These are phyloP conservation scores for Yamadazyma triangularis DNA, from an alignment of 1,139 yeast genomes.

Conservation along the genomic window DNA sequence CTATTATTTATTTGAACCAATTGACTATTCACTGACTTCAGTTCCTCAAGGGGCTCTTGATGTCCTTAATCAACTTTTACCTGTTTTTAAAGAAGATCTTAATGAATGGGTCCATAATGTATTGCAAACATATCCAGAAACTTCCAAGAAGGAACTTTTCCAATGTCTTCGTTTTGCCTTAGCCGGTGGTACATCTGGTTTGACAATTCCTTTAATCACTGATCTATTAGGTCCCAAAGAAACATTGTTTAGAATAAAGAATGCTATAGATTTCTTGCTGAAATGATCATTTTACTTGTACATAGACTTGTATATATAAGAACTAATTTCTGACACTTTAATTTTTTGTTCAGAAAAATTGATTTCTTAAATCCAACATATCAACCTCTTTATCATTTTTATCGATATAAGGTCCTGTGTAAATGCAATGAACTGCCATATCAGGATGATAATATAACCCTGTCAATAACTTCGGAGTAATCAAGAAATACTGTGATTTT, in stretches of 20 bases:
- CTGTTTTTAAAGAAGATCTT: constrained; percentile 10
- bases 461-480: constrained; percentile 87
- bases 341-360: constrained; percentile 1
- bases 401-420: constrained; percentile 53
- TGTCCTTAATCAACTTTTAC: constrained; percentile 5
- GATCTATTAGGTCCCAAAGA: constrained; percentile 52
- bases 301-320: constrained; percentile 1
- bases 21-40: constrained; percentile 4
- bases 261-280: neutral
- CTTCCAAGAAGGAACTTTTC: constrained; percentile 46
- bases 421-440: constrained; percentile 87
- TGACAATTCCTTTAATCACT: constrained; percentile 58
- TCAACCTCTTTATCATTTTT: constrained; percentile 14
- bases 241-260: constrained; percentile 30
- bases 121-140: constrained; percentile 8
- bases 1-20: constrained; percentile 42
- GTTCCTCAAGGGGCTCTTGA: constrained; percentile 6
- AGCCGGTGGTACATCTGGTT: constrained; percentile 71
- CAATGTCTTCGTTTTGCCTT: constrained; percentile 65
- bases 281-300: no score
- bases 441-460: constrained; percentile 72
- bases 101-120: no score
- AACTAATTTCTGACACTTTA: neutral
- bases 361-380: constrained; percentile 28
- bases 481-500: constrained; percentile 77